Base-by-base conservation (phyloP, 306 rosid species). In the Prunus mume region DNA sequence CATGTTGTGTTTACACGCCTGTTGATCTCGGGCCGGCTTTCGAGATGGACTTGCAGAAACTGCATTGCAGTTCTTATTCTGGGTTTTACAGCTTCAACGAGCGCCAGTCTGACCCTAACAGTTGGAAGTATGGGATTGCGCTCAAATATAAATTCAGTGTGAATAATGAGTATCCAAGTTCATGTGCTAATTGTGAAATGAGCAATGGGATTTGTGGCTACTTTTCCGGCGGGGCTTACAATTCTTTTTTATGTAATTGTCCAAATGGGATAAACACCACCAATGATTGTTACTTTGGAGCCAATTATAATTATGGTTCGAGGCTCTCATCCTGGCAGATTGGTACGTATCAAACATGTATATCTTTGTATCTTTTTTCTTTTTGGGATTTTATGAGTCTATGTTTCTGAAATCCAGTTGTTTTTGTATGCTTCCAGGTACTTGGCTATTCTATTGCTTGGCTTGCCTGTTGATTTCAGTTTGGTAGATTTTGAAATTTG, bases 51-150 rank as follows among this genome's bases (percentile, higher is more conserved):
- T 85, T 93, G 80, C 84, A 91, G 88, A 89, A 87, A 80, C 80
- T 93, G 50, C 86, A 91, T 54, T 93, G 98, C 60, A 24, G 87
- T 72, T 93, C 97, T 0, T 93, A 93, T 73, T 83, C 98, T 3
- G 93, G 96, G 15, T 84, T 93, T 51, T 93, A 93, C 72, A 88
- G 91, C 82, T 91, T 86, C 78, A 87, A 91, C 55, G 96, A 82
- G 3, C 85, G 80, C 55, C 79, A 88, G 58, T 24, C 89, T 1
- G 93, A 90, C 61, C 96, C 98, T 45, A 85, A 87, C 49, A 86
- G 86, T 25, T 93, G 98, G 98, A 93, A 85, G 64, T 93, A 90
- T 64, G 98, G 98, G 46, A 91, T 91, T 27, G 93, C 94, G 15
- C 67, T 93, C 17, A 86, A 87, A 67, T 93, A 93, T 34, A 93